Evolutionary conservation across 148 eudicot species (phyloP).

Genomic region (Cornus kousa): DNA sequence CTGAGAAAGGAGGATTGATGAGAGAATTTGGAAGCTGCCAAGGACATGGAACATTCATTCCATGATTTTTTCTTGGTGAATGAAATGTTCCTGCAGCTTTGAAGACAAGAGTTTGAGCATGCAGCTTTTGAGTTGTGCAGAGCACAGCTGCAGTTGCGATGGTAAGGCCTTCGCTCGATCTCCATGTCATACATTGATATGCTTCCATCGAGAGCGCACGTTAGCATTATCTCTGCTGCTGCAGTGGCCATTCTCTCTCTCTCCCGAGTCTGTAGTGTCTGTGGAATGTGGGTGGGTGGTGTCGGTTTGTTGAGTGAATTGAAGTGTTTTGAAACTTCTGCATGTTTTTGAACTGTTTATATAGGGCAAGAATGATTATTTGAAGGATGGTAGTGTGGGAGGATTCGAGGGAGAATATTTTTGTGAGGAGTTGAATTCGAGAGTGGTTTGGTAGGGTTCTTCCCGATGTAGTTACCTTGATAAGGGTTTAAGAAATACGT

Average conservation of each 20-base stretch:
- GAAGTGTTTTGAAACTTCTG: not conserved
- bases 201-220: slow-evolving; percentile 33
- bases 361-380: not conserved
- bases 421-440: no score
- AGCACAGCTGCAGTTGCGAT: slow-evolving; percentile 43
- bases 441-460: not conserved
- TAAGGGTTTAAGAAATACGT: not conserved
- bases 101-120: slow-evolving; percentile 3
- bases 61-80: slow-evolving; percentile 14
- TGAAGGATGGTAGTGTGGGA: no score
- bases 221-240: slow-evolving; percentile 23
- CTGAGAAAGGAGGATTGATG: slow-evolving; percentile 8
- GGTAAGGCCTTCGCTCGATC: slow-evolving; percentile 42
- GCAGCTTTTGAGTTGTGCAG: slow-evolving; percentile 33
- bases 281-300: not conserved
- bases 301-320: not conserved
- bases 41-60: slow-evolving; percentile 2
- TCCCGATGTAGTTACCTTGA: not conserved
- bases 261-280: not conserved
- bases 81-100: slow-evolving; percentile 12
- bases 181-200: slow-evolving; percentile 33
- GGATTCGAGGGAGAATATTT: not conserved
- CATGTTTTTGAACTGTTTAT: not conserved
- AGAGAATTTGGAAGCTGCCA: slow-evolving; percentile 1
- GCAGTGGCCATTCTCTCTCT: slow-evolving; percentile 15